phyloP scores from a whole-genome alignment of 352 stramenopile genomes.

The Blastocystis sp. region DNA sequence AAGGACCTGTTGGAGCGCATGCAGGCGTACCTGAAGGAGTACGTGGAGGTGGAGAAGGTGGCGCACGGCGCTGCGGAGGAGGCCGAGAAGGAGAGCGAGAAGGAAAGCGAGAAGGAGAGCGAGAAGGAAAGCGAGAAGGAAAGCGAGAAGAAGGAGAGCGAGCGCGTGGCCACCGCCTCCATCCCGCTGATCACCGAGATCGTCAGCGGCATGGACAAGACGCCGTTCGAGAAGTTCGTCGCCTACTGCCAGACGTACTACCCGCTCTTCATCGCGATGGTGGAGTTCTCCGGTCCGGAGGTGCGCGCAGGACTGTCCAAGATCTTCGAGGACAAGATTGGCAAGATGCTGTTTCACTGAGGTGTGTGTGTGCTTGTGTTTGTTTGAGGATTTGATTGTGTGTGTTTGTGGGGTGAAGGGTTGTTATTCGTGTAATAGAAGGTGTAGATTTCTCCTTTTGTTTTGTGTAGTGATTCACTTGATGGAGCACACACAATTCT shows the following conservation, averaged over 20 bases:
- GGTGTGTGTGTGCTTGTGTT: constrained; percentile 8
- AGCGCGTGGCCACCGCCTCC: constrained; percentile 37
- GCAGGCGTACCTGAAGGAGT: constrained; percentile 42
- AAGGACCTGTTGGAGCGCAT: constrained; percentile 64
- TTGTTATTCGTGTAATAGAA: too few relatives aligned
- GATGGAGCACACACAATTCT: too few relatives aligned
- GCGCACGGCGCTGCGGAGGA: not conserved
- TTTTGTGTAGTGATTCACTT: too few relatives aligned
- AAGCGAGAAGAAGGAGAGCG: not conserved
- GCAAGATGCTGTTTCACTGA: constrained; percentile 52
- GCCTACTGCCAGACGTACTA: constrained; percentile 51
- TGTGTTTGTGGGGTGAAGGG: not conserved
- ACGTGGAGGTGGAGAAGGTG: constrained; percentile 64
- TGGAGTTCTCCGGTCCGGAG: constrained; percentile 38
- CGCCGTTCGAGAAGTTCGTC: constrained; percentile 62
- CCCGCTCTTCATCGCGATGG: constrained; percentile 56
- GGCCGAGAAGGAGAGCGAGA: constrained; percentile 20
- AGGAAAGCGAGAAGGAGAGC: too few relatives aligned
- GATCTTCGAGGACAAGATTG: constrained; percentile 63
- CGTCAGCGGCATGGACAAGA: constrained; percentile 39
- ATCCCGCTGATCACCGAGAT: constrained; percentile 54
- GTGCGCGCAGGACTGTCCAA: constrained; percentile 19
- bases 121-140: too few relatives aligned
- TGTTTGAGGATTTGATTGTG: not conserved
- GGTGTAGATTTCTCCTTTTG: too few relatives aligned